Evolutionary conservation across 1,284 basidiomycete genomes (phyloP).

Genomic region (Papiliotrema flavescens): DNA sequence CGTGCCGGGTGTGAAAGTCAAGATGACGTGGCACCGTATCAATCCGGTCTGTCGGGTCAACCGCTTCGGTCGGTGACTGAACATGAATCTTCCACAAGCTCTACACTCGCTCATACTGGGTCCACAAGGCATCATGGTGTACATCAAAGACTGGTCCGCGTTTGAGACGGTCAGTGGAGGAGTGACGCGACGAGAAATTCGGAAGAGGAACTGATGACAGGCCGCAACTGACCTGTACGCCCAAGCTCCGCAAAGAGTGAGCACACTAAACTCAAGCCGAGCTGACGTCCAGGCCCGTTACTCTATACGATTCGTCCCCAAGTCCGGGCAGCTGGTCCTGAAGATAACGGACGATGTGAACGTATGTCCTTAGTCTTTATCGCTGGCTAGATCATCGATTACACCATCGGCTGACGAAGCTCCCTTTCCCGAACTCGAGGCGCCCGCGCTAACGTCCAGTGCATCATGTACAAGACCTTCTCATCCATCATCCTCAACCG

Average conservation of each 20-base stretch:
- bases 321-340: constrained; percentile 76
- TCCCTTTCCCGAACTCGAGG: no score
- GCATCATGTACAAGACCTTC: constrained; percentile 89
- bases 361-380: constrained; percentile 54
- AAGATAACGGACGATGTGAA: constrained; percentile 85
- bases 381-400: not conserved
- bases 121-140: constrained; percentile 37
- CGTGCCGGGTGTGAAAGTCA: no score
- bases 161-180: constrained; percentile 42
- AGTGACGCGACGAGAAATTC: not conserved
- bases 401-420: not conserved
- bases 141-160: constrained; percentile 48
- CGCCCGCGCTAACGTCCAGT: constrained; percentile 53
- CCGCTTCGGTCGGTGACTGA: no score
- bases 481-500: constrained; percentile 91
- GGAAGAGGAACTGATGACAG: constrained; percentile 39
- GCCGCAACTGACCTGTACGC: constrained; percentile 76
- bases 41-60: no score
- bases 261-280: constrained; percentile 26
- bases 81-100: not conserved
- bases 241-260: constrained; percentile 68
- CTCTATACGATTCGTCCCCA: constrained; percentile 78
- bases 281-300: constrained; percentile 64
- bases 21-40: no score
- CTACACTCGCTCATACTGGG: not conserved